Evolutionary conservation across 2,329 filamentous ascomycete species (phyloP), one percentile per base, ranked within the genome.

Genomic region (Xylariaceae sp.): DNA sequence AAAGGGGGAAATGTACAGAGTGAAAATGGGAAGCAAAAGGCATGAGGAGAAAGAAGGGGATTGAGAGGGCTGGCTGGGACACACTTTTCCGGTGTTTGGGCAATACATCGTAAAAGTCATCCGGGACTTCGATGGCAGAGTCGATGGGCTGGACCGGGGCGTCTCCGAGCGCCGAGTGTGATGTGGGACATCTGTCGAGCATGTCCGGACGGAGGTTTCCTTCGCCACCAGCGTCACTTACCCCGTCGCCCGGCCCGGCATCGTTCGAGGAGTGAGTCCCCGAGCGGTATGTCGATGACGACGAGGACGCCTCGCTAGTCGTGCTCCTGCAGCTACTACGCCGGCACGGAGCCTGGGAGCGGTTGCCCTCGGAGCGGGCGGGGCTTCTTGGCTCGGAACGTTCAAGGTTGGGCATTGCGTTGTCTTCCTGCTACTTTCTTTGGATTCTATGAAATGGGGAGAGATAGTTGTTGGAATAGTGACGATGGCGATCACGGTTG

Each of bases 81-180:
- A 6, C 26, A 50, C 47, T 56, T 60, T 90, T 92, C 28, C 80
- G 74, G 12, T 65, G 63, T 3, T 63, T 61, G 0, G 80, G 72
- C 44, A 88, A 72, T 13, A 72, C 71, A 51, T 81, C 71, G 64
- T 88, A 90, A n/a, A 76, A 59, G 36, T 69, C 68, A 51, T 79
- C 74, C 9, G 67, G 66, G 18, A 70, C 52, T 42, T 69, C 64
- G 26, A 61, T 31, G 5, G 59, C 41, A 7, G 57, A 59, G 39
- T 44, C 44, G 14, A 52, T 48, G n/a, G 52, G 48, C 28, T 59
- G 54, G 3, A 59, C 50, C 14, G 55, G 53, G 14, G 53, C 52
- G 29, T 60, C 57, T 14, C 53, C 54, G 4, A 54, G 48, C 19
- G 56, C 44, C 1, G 57, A 59, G 17, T 59, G 56, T 34, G 50